Percentiles rank a stretch among this genome's conserved stretches.
Conservation (phyloP, 768 basidiomycete genomes). For the Artomyces pyxidatus region DNA sequence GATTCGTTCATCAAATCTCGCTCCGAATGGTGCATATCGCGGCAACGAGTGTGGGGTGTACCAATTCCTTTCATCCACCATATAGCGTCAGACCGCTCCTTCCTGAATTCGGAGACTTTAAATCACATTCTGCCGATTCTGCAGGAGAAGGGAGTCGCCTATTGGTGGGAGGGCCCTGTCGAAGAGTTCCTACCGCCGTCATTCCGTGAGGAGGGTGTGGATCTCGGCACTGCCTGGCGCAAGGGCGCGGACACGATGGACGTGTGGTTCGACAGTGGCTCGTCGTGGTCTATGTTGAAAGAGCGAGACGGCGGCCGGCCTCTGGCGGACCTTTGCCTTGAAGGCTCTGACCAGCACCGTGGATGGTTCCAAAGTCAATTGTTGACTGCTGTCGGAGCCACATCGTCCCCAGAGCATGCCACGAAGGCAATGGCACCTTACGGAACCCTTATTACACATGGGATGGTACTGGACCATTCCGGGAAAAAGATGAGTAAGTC, state of each 20-base stretch:
- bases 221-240: constrained; percentile 38
- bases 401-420: constrained; percentile 21
- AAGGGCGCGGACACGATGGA: constrained; percentile 96
- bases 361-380: constrained; percentile 99
- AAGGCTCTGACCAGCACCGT: constrained; percentile 95
- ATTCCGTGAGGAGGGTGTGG: constrained; percentile 34
- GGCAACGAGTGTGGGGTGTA: constrained; percentile 95
- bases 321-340: constrained; percentile 80
- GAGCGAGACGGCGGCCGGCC: constrained; percentile 29
- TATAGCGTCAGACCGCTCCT: constrained; percentile 46
- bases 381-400: constrained; percentile 65
- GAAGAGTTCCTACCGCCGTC: constrained; percentile 71
- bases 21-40: constrained; percentile 98
- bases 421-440: constrained; percentile 46
- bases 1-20: constrained; percentile 80
- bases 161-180: constrained; percentile 90
- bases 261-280: constrained; percentile 98
- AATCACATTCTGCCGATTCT: constrained; percentile 73
- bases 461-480: constrained; percentile 87
- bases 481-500: constrained; percentile 99
- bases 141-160: constrained; percentile 58
- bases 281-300: constrained; percentile 79
- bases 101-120: constrained; percentile 59
- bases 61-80: constrained; percentile 88
- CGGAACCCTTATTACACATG: constrained; percentile 82